phyloP scores from a whole-genome alignment of 73 alveolate species.

The Blepharisma japonicum region DNA sequence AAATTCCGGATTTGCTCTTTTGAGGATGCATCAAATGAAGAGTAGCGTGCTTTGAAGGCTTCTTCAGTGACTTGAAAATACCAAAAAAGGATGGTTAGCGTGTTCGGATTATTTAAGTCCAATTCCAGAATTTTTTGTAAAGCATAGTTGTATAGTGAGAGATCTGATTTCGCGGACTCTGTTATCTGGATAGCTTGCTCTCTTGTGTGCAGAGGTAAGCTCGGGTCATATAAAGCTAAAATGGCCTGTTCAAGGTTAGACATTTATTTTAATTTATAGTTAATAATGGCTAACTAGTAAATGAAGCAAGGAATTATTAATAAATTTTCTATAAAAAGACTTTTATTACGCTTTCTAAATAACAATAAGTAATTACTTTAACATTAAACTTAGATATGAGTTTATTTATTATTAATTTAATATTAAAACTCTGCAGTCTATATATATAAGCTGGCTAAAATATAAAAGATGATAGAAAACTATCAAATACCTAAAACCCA shows the following conservation, averaged over 20 bases:
- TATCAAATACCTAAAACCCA: no score
- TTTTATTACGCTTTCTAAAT: no score
- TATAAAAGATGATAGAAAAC: no score
- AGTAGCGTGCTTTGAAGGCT: not conserved
- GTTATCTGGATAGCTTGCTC: constrained; percentile 1
- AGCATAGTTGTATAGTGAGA: not conserved
- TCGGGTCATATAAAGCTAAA: not conserved
- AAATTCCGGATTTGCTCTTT: not conserved
- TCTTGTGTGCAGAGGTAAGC: not conserved
- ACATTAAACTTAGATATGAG: no score
- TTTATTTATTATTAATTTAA: no score
- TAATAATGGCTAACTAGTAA: no score
- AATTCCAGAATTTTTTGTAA: constrained; percentile 11
- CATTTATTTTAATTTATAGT: not conserved
- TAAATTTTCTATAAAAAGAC: no score
- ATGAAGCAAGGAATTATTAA: no score
- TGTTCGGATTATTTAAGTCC: not conserved
- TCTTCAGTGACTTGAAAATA: constrained; percentile 21
- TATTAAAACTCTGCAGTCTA: no score
- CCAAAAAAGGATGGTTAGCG: not conserved
- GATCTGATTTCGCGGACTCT: constrained; percentile 9
- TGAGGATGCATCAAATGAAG: not conserved
- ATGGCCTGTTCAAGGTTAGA: constrained; percentile 4
- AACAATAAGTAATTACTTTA: no score
- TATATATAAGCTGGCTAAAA: no score